A percentile compares a stretch with the other conserved stretches of the same genome.
phyloP scores from a whole-genome alignment of 2,329 filamentous ascomycete species.

The Arthroderma sp. region DNA sequence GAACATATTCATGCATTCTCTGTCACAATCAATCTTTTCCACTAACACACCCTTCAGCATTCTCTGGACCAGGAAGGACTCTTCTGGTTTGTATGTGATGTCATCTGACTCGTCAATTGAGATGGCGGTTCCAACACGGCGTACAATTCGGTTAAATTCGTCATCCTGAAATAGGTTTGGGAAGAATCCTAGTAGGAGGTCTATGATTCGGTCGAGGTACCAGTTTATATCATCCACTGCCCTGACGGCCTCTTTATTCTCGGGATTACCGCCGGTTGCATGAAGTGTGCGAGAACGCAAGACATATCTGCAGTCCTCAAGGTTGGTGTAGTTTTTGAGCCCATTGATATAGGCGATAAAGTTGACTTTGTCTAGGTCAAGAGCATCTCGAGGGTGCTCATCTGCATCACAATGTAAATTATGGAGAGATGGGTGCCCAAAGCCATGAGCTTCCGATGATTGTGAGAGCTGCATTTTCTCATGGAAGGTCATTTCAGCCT shows the following conservation, averaged over 20 bases:
- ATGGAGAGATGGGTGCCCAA: conserved; percentile 1
- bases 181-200: conserved; percentile 28
- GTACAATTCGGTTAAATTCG: conserved; percentile 23
- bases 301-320: conserved; percentile 21
- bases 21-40: conserved; percentile 20
- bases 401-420: conserved; percentile 14
- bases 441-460: conserved; percentile 11
- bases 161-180: conserved; percentile 26
- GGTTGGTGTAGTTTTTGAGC: conserved; percentile 22
- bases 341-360: conserved; percentile 31
- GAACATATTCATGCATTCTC: conserved; percentile 10
- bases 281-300: conserved; percentile 18
- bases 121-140: conserved; percentile 8
- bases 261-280: background rate
- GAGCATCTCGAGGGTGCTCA: conserved; percentile 23
- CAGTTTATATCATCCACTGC: conserved; percentile 10
- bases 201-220: conserved; percentile 25
- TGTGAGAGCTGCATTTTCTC: conserved; percentile 26
- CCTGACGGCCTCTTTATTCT: conserved; percentile 1
- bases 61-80: conserved; percentile 16
- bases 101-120: conserved; percentile 8
- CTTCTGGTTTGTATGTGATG: conserved; percentile 6
- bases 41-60: conserved; percentile 24
- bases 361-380: conserved; percentile 27
- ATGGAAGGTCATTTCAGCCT: conserved; percentile 23